phyloP scores from a whole-genome alignment of 352 stramenopile genomes.

The Pythium folliculosum region DNA sequence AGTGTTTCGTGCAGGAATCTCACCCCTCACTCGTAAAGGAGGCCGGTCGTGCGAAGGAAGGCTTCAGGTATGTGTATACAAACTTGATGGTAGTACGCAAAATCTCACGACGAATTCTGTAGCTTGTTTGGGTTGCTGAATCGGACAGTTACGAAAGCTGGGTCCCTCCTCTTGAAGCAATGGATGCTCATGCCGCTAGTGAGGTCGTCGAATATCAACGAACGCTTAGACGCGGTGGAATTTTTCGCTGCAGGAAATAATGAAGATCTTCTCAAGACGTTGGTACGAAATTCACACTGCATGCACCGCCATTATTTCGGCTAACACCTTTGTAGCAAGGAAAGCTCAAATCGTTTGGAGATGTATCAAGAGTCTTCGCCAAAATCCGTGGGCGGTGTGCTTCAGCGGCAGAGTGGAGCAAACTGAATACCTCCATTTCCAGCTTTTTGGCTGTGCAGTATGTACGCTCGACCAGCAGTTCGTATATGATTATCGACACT shows the following conservation, averaged over 20 bases:
- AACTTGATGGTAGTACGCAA: too few species aligned
- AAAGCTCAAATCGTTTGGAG: conserved; percentile 65
- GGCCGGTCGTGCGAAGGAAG: conserved; percentile 78
- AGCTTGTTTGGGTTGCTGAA: conserved; percentile 85
- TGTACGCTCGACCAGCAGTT: conserved; percentile 17
- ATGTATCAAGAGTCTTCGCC: conserved; percentile 63
- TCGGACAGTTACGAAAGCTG: conserved; percentile 72
- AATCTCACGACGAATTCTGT: neutral
- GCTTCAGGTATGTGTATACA: conserved; percentile 57
- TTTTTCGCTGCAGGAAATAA: conserved; percentile 59
- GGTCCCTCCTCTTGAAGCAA: conserved; percentile 53
- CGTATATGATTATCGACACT: neutral
- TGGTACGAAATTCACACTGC: conserved; percentile 38
- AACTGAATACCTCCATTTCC: conserved; percentile 54
- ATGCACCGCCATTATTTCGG: neutral
- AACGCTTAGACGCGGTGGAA: conserved; percentile 55
- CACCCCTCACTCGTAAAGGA: conserved; percentile 81
- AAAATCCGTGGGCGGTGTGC: conserved; percentile 66
- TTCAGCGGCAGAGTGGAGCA: conserved; percentile 68
- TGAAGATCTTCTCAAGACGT: conserved; percentile 54
- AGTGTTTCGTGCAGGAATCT: conserved; percentile 48
- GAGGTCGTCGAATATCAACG: conserved; percentile 42
- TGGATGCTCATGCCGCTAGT: conserved; percentile 84
- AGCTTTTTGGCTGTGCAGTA: conserved; percentile 70
- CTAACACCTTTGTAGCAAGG: conserved; percentile 35